Percentiles rank a stretch among this genome's conserved stretches.
Conservation (phyloP, 2,329 filamentous ascomycete species). For the Rutstroemia sp. region DNA sequence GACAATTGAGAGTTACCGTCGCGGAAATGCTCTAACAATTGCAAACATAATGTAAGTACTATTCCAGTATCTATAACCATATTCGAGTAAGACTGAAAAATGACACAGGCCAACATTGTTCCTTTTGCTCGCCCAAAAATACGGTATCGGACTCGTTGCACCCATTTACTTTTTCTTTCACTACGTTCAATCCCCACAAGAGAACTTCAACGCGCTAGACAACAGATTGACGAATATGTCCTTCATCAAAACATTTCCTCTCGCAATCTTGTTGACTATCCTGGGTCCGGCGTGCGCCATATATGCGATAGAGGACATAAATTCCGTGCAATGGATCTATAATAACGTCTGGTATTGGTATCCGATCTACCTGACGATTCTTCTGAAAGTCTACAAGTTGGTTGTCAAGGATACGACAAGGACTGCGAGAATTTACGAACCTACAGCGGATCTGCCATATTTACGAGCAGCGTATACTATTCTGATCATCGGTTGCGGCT, state of each 20-base stretch:
- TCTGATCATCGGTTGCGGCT: neutral
- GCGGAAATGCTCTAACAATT: slow-evolving; percentile 21
- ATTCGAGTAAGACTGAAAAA: slow-evolving; percentile 19
- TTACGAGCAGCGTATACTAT: slow-evolving; percentile 12
- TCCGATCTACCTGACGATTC: slow-evolving; percentile 19
- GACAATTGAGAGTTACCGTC: slow-evolving; percentile 22
- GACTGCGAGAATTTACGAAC: neutral
- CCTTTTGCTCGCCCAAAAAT: slow-evolving; percentile 17
- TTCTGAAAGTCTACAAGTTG: neutral
- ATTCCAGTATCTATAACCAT: slow-evolving; percentile 18
- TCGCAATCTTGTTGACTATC: slow-evolving; percentile 23
- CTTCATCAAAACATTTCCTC: slow-evolving; percentile 27
- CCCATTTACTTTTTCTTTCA: slow-evolving; percentile 34
- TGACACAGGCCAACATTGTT: neutral
- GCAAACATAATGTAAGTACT: slow-evolving; percentile 1
- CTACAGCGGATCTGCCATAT: slow-evolving; percentile 13
- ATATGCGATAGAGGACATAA: slow-evolving; percentile 12
- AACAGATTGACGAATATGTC: slow-evolving; percentile 27
- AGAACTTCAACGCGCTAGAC: slow-evolving; percentile 29
- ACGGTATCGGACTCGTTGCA: slow-evolving; percentile 28
- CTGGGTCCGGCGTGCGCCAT: slow-evolving; percentile 24
- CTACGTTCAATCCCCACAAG: slow-evolving; percentile 30
- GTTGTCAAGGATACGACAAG: slow-evolving; percentile 2
- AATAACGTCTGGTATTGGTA: slow-evolving; percentile 37
- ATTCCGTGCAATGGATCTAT: slow-evolving; percentile 22